Percentiles rank a stretch among this genome's conserved stretches.
These are phyloP conservation scores for Boletus sensibilis DNA, from an alignment of 768 basidiomycete genomes.

Conservation along the genomic window DNA sequence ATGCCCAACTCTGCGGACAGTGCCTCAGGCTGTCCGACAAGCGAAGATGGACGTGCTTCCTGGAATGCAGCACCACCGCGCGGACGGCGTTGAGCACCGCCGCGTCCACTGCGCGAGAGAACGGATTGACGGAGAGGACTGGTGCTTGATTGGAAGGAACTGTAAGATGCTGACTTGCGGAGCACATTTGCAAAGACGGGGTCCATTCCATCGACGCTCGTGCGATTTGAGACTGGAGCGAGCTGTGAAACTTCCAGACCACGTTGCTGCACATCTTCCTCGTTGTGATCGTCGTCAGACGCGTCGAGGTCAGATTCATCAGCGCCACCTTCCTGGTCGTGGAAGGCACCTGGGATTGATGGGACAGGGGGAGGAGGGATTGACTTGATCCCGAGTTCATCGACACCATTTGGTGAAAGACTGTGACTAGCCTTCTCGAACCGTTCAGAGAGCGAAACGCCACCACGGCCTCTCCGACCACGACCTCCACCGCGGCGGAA, in stretches of 20 bases:
- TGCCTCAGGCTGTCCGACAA: slow-evolving; percentile 71
- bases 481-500: slow-evolving; percentile 49
- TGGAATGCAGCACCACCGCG: slow-evolving; percentile 70
- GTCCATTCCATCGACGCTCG: slow-evolving; percentile 84
- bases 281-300: slow-evolving; percentile 23
- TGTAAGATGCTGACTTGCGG: slow-evolving; percentile 48
- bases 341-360: slow-evolving; percentile 35
- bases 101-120: slow-evolving; percentile 48
- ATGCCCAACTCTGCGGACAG: slow-evolving; percentile 64
- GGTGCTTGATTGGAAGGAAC: slow-evolving; percentile 42
- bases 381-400: slow-evolving; percentile 16
- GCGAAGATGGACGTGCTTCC: slow-evolving; percentile 65
- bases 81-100: slow-evolving; percentile 50
- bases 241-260: slow-evolving; percentile 36
- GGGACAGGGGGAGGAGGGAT: slow-evolving; percentile 33
- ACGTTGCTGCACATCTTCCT: slow-evolving; percentile 30
- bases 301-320: slow-evolving; percentile 25
- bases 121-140: slow-evolving; percentile 65
- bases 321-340: slow-evolving; percentile 11
- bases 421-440: slow-evolving; percentile 57
- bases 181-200: slow-evolving; percentile 81
- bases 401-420: slow-evolving; percentile 45
- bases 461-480: slow-evolving; percentile 53
- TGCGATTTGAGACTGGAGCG: slow-evolving; percentile 53
- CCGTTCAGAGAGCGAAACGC: slow-evolving; percentile 56